Base-by-base conservation (phyloP, 805 yeast species). In the Maudiozyma bulderi region DNA sequence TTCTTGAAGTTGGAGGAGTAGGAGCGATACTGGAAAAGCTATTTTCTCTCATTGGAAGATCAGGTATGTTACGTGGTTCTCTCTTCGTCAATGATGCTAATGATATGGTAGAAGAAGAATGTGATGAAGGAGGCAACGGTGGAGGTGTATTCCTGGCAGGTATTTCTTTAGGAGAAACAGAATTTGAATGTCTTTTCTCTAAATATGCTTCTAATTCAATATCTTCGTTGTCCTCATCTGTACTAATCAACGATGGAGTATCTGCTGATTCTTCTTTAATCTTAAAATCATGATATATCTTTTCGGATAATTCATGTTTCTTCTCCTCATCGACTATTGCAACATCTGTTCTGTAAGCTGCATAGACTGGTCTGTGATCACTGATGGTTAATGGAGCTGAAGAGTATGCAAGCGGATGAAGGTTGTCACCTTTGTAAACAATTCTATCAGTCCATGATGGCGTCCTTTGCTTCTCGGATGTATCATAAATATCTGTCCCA, bases 381-480 rank as follows among this genome's bases (percentile, higher is more conserved):
- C 96, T 87, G 49, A 83, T 74, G 49, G 61, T 62, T 35, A 91
- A 67, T 56, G 78, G 78, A 0, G 81, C 80, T 43, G 84, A 76
- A 46, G 80, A 76, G 64, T 93, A 93, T 48, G 79, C 78, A 51
- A 81, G 59, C 44, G 87, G 91, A 38, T 71, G 67, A 38, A 88
- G 58, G 26, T 68, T 68, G 4, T 71, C 63, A 40, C 93, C 88
- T 52, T 75, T 72, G 57, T 74, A 82, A 43, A 91, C 68, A 45
- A 87, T 82, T 58, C 99, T 73, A 66, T 91, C 99, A 0, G 98
- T 91, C 97, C 98, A 91, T 0, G 96, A 84, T 1, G 99, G 99
- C 5, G 86, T 82, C 57, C 99, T 75, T 53, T 84, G 91, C 62
- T 91, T 91, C 57, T 91, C 99, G 8, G 95, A 84, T 1, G 93